These are phyloP conservation scores for Aspergillus brunneoviolaceus DNA, from an alignment of 2,329 filamentous ascomycete species.

Conservation along the genomic window DNA sequence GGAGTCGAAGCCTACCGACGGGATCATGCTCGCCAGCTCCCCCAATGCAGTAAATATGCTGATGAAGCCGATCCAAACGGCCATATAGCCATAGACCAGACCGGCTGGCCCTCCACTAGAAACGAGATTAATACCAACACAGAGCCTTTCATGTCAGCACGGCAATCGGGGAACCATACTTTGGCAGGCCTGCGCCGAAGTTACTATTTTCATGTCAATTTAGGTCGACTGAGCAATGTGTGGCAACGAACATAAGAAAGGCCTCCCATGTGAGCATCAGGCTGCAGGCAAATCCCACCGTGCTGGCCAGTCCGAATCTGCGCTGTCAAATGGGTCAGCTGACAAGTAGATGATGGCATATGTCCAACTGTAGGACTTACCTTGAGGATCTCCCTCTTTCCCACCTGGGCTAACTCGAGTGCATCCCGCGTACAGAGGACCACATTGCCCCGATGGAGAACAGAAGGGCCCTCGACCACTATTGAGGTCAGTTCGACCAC, in stretches of 20 bases:
- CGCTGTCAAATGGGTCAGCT: constrained; percentile 25
- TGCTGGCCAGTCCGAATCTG: constrained; percentile 42
- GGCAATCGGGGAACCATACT: neutral
- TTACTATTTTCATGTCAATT: neutral
- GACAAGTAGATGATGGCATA: neutral
- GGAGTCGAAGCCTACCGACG: neutral
- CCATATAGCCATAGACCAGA: constrained; percentile 32
- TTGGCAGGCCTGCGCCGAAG: neutral
- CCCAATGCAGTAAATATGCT: constrained; percentile 27
- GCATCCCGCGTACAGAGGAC: constrained; percentile 3
- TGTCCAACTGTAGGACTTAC: neutral
- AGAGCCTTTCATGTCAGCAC: neutral
- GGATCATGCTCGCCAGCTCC: constrained; percentile 33
- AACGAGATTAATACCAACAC: neutral
- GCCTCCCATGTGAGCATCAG: constrained; percentile 43
- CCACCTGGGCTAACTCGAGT: constrained; percentile 11
- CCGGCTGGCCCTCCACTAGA: constrained; percentile 33
- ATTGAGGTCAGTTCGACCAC: neutral
- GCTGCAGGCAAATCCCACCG: constrained; percentile 41
- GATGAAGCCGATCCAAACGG: constrained; percentile 30
- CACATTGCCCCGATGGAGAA: neutral
- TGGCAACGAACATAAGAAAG: constrained; percentile 5
- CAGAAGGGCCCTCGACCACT: neutral
- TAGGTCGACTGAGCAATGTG: no score
- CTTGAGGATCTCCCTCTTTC: constrained; percentile 16